phyloP scores from a whole-genome alignment of 345 rosid genomes.

The Arabis hirsuta region DNA sequence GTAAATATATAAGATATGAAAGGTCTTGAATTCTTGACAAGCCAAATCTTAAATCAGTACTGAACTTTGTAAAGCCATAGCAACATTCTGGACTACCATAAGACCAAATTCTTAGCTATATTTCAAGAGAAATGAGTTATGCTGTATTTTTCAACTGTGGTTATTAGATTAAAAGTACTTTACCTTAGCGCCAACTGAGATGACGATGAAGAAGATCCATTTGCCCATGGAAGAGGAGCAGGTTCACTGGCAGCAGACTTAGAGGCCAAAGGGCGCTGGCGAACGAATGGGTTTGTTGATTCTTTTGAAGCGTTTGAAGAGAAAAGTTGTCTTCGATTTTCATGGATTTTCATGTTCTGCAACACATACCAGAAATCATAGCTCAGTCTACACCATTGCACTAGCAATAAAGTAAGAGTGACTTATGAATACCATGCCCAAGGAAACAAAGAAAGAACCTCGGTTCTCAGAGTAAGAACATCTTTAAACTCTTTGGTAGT shows the following conservation, averaged over 20 bases:
- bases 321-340: slow-evolving; percentile 76
- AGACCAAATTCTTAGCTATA: slow-evolving; percentile 1
- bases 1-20: slow-evolving; percentile 28
- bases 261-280: slow-evolving; percentile 78
- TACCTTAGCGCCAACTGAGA: slow-evolving; percentile 51
- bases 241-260: slow-evolving; percentile 57
- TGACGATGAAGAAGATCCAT: slow-evolving; percentile 56
- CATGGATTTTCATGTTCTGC: slow-evolving; percentile 83
- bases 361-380: slow-evolving; percentile 30
- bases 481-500: slow-evolving; percentile 86
- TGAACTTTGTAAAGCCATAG: neutral
- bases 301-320: slow-evolving; percentile 73
- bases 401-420: neutral
- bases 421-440: neutral
- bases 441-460: slow-evolving; percentile 52
- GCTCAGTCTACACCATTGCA: slow-evolving; percentile 15
- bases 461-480: slow-evolving; percentile 83
- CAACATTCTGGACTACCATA: slow-evolving; percentile 1
- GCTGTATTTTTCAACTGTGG: slow-evolving; percentile 15
- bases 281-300: slow-evolving; percentile 70
- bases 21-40: slow-evolving; percentile 15
- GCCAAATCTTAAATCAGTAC: slow-evolving; percentile 6
- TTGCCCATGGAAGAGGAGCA: slow-evolving; percentile 73
- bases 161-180: neutral
- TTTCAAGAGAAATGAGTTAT: slow-evolving; percentile 17